A percentile compares a stretch with the other conserved stretches of the same genome.
These are phyloP conservation scores for Penicillium sumatraense DNA, from an alignment of 2,329 filamentous ascomycete species.

Conservation along the genomic window DNA sequence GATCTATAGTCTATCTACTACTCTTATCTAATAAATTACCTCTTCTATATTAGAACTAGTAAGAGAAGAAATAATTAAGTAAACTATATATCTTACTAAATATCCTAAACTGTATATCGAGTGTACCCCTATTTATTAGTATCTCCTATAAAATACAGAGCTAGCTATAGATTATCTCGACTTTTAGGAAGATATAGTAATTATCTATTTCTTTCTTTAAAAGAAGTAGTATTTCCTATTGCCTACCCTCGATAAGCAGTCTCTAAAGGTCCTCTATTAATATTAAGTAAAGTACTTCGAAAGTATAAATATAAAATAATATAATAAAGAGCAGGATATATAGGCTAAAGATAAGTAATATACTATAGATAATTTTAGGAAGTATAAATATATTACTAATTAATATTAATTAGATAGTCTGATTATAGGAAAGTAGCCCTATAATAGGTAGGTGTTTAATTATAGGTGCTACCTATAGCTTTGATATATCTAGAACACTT, in stretches of 20 bases:
- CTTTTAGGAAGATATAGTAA: constrained; percentile 29
- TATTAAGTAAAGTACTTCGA: constrained; percentile 22
- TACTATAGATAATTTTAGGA: constrained; percentile 22
- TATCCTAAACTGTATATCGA: constrained; percentile 17
- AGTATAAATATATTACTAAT: constrained; percentile 24
- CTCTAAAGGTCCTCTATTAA: constrained; percentile 28
- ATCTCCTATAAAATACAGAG: constrained; percentile 19
- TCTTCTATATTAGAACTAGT: constrained; percentile 27
- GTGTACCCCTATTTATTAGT: constrained; percentile 17
- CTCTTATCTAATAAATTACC: constrained; percentile 27
- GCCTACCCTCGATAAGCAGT: constrained; percentile 20
- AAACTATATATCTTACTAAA: constrained; percentile 27
- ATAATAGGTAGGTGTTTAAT: not conserved
- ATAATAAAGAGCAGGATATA: constrained; percentile 27
- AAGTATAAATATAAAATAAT: constrained; percentile 27
- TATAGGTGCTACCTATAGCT: constrained; percentile 20
- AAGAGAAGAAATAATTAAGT: constrained; percentile 23
- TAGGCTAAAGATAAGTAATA: constrained; percentile 25
- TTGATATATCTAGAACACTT: constrained; percentile 26
- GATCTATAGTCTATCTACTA: constrained; percentile 15
- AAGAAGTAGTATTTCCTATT: constrained; percentile 24
- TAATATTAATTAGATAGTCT: constrained; percentile 10
- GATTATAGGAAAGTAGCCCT: constrained; percentile 1
- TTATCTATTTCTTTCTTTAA: constrained; percentile 27
- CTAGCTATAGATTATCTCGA: constrained; percentile 18